Conservation (phyloP, 345 rosid species). For the Acer yangbiense region DNA sequence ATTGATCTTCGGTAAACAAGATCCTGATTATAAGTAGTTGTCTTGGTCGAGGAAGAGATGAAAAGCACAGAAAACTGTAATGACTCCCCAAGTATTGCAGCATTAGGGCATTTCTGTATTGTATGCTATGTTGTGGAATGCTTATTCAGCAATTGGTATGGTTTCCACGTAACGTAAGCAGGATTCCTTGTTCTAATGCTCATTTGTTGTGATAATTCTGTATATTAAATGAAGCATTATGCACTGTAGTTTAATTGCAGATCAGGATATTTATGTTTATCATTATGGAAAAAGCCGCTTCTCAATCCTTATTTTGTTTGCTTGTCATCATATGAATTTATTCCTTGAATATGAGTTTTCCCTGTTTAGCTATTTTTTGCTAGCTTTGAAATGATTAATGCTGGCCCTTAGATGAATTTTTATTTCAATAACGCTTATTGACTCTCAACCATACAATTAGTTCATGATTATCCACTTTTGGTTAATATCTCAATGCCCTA, state of each 20-base stretch:
- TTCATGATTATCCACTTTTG: neutral
- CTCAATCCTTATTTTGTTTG: slow-evolving; percentile 10
- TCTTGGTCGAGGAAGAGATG: neutral
- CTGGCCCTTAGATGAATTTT: neutral
- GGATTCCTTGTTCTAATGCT: slow-evolving; percentile 23
- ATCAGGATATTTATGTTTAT: slow-evolving; percentile 20
- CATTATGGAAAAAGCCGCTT: slow-evolving; percentile 11
- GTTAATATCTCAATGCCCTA: neutral
- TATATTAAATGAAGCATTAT: slow-evolving; percentile 29
- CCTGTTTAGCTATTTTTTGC: neutral
- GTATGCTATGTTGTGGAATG: slow-evolving; percentile 22
- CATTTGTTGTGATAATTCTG: slow-evolving; percentile 31
- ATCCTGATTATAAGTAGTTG: slow-evolving; percentile 36
- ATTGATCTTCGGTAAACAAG: slow-evolving; percentile 35
- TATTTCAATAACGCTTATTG: neutral
- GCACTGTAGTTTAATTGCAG: slow-evolving; percentile 25
- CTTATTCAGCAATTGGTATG: slow-evolving; percentile 21
- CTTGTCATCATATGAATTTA: neutral
- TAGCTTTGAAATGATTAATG: neutral
- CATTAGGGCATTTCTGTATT: slow-evolving; percentile 23
- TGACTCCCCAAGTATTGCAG: neutral
- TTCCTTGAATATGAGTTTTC: neutral
- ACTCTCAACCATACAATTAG: neutral
- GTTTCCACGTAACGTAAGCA: slow-evolving; percentile 18
- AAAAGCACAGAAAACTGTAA: neutral